Percentiles rank a stretch among this genome's conserved stretches.
phyloP scores from a whole-genome alignment of 2,329 filamentous ascomycete genomes.

The Emmonsiellopsis sp. region DNA sequence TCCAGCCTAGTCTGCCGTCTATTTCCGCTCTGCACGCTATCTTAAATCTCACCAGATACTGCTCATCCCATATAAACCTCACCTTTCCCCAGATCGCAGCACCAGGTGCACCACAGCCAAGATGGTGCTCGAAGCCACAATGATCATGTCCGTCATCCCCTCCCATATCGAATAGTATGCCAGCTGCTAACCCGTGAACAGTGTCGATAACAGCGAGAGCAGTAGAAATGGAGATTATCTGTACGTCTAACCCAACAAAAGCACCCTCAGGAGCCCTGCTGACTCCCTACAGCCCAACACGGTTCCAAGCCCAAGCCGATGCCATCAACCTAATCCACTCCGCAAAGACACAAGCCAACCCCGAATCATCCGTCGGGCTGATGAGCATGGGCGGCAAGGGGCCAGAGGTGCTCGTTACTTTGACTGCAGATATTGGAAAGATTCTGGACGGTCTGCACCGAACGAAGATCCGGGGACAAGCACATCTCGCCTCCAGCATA shows the following conservation, averaged over 20 bases:
- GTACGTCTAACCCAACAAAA: conserved; percentile 29
- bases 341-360: conserved; percentile 88
- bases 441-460: conserved; percentile 85
- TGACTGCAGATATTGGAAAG: conserved; percentile 93
- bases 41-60: not conserved
- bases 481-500: conserved; percentile 85
- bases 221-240: conserved; percentile 90
- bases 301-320: conserved; percentile 94
- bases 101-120: conserved; percentile 41
- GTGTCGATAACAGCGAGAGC: conserved; percentile 97
- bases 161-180: not conserved
- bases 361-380: conserved; percentile 90
- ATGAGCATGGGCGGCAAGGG: conserved; percentile 99
- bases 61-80: not conserved
- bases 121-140: conserved; percentile 98
- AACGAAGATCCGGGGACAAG: conserved; percentile 84
- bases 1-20: not conserved
- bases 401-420: conserved; percentile 92
- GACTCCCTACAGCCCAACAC: conserved; percentile 57
- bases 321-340: conserved; percentile 93
- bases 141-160: conserved; percentile 60
- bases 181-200: conserved; percentile 20
- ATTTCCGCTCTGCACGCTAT: not conserved
- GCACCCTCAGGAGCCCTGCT: not conserved
- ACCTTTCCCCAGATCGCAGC: not conserved